Conservation (phyloP, 1,139 yeast species). For the Scheffersomyces segobiensis region DNA sequence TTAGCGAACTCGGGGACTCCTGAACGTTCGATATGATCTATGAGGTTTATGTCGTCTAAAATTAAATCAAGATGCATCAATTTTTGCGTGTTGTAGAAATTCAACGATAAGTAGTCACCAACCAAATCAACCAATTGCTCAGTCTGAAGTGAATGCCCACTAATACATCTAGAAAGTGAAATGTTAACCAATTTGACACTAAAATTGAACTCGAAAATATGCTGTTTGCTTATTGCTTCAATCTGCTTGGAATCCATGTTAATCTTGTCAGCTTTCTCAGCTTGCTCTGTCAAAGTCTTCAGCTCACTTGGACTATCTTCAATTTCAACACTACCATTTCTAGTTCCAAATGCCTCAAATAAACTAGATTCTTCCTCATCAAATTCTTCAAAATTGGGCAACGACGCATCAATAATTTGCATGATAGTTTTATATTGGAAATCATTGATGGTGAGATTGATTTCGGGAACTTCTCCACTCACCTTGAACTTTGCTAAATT, state of each 20-base stretch:
- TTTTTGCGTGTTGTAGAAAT: constrained; percentile 57
- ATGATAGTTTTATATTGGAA: constrained; percentile 86
- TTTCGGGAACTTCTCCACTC: constrained; percentile 77
- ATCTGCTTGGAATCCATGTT: neutral
- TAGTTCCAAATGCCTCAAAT: constrained; percentile 35
- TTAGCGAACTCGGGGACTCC: constrained; percentile 66
- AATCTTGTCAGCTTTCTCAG: neutral
- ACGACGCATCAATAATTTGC: constrained; percentile 68
- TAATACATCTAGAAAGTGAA: constrained; percentile 66
- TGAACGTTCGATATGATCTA: constrained; percentile 72
- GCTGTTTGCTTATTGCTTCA: constrained; percentile 42
- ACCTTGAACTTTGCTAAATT: constrained; percentile 72
- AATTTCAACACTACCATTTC: constrained; percentile 16
- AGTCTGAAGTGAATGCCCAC: constrained; percentile 60
- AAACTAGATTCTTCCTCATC: constrained; percentile 34
- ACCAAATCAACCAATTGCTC: constrained; percentile 71
- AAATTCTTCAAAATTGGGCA: constrained; percentile 56
- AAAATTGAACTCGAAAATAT: constrained; percentile 68
- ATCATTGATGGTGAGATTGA: constrained; percentile 76
- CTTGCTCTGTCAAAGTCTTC: neutral
- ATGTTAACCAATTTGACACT: constrained; percentile 63
- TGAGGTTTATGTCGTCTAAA: constrained; percentile 64
- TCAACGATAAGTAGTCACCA: constrained; percentile 63
- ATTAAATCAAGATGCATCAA: constrained; percentile 68
- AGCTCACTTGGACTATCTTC: constrained; percentile 14